Evolutionary conservation across 2,329 filamentous ascomycete genomes (phyloP).

Genomic region (Scedosporium dehoogii): DNA sequence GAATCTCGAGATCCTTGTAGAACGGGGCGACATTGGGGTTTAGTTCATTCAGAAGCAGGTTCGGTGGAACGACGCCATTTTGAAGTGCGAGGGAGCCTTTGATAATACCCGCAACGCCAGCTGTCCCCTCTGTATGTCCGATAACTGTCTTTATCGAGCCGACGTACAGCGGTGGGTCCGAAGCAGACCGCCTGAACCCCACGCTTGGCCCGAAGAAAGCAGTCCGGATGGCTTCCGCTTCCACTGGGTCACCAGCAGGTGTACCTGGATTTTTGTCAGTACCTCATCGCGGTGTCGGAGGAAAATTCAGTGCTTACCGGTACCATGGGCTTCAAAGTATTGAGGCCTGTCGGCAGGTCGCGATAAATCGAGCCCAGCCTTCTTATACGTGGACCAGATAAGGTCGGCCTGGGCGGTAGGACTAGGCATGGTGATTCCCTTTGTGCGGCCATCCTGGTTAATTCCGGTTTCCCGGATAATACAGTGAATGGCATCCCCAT

Average conservation of each 20-base stretch:
- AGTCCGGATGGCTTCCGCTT: slow-evolving; percentile 17
- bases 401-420: slow-evolving; percentile 19
- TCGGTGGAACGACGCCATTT: slow-evolving; percentile 15
- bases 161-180: slow-evolving; percentile 21
- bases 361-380: slow-evolving; percentile 15
- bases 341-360: slow-evolving; percentile 15
- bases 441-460: slow-evolving; percentile 28
- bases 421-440: slow-evolving; percentile 28
- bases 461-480: slow-evolving; percentile 22
- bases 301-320: not conserved
- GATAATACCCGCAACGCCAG: slow-evolving; percentile 16
- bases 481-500: slow-evolving; percentile 28
- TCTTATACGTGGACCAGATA: slow-evolving; percentile 21
- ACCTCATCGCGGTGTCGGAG: not conserved
- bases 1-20: not conserved
- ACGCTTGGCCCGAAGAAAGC: not conserved
- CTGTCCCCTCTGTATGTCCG: slow-evolving; percentile 17
- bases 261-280: slow-evolving; percentile 15
- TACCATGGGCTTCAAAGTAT: not conserved
- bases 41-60: slow-evolving; percentile 12
- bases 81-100: slow-evolving; percentile 17
- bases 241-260: slow-evolving; percentile 18
- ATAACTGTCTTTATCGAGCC: slow-evolving; percentile 17
- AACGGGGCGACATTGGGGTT: slow-evolving; percentile 14
- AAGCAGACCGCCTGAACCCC: not conserved